These are phyloP conservation scores for Plantago elongata DNA, from an alignment of 257 asterid genomes.

Conservation along the genomic window DNA sequence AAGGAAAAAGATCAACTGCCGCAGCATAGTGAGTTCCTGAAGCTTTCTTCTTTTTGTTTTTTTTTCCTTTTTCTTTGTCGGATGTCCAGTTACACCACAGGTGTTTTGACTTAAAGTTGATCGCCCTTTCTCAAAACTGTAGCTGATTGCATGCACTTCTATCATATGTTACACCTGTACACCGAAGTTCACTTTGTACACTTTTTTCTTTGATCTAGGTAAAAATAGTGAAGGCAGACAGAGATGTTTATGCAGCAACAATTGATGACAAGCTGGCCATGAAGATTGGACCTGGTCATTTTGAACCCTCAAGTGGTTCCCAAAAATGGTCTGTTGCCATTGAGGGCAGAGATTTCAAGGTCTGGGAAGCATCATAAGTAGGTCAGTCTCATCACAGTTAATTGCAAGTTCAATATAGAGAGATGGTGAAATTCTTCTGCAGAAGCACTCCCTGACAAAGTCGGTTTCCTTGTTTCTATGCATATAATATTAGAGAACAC, in stretches of 20 bases:
- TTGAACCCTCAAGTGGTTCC: slow-evolving; percentile 49
- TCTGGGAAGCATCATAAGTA: slow-evolving; percentile 57
- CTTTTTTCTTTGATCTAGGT: slow-evolving; percentile 36
- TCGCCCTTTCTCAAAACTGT: neutral
- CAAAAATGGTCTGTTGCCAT: slow-evolving; percentile 57
- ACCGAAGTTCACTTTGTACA: neutral
- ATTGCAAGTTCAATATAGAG: neutral
- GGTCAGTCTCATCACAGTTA: neutral
- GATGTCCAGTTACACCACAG: slow-evolving; percentile 10
- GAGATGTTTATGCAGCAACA: slow-evolving; percentile 86
- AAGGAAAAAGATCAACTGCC: slow-evolving; percentile 73
- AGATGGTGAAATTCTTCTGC: too few species aligned
- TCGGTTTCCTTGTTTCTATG: too few species aligned
- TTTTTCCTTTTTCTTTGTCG: neutral
- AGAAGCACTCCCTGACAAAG: too few species aligned
- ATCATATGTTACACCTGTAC: neutral
- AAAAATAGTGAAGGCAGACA: slow-evolving; percentile 68
- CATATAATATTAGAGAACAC: neutral
- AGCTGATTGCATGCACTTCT: neutral
- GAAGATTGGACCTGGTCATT: slow-evolving; percentile 94
- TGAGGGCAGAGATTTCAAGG: slow-evolving; percentile 73
- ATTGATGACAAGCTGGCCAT: slow-evolving; percentile 69
- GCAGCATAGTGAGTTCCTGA: slow-evolving; percentile 67
- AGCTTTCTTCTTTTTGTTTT: neutral
- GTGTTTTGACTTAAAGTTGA: neutral